Base-by-base conservation (phyloP, 768 basidiomycete genomes). In the Termitomyces sp. region DNA sequence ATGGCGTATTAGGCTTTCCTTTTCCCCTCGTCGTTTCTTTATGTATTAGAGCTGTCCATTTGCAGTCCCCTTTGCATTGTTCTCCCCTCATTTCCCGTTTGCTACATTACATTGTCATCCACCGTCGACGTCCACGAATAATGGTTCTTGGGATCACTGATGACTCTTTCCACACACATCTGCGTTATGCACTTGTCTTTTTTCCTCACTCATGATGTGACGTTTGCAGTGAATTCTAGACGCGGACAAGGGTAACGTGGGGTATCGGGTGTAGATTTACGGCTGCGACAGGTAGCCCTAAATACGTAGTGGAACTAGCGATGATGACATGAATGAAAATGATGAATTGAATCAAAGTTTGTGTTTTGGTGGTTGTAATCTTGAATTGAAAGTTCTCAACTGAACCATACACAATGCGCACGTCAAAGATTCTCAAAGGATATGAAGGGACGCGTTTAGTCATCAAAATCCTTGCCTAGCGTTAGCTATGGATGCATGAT, bases 1-100 rank as follows among this genome's bases (percentile, higher is more conserved):
- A 69, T 80, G 32, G 44, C 45, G 14, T 64, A 64, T 34, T 64
- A 57, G 49, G 28, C 28, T n/a, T 46, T 8, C 12, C n/a, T 51
- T 19, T 6, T 45, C 35, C 10, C 28, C 10, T 28, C 11, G 10
- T 30, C 42, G 34, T 22, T 26, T 32, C 37, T 28, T 40, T 15
- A n/a, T 56, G 49, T 49, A 56, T 26, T 30, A 38, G 30, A 45
- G 5, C 35, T 28, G 12, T 45, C 21, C 41, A 21, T 26, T 45
- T 6, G 21, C 30, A 22, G 19, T 47, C 45, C 35, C 45, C 38
- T 30, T 46, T 42, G 45, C 53, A 54, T 38, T 38, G 45, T 45
- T 37, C 10, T 14, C 22, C 21, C 22, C 14, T 14, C n/a, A 4
- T 41, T 12, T 3, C 17, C 30, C n/a, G 34, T 15, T 17, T 38